A percentile compares a stretch with the other conserved stretches of the same genome.
Conservation (phyloP, 768 basidiomycete species). For the Tricholoma furcatifolium region DNA sequence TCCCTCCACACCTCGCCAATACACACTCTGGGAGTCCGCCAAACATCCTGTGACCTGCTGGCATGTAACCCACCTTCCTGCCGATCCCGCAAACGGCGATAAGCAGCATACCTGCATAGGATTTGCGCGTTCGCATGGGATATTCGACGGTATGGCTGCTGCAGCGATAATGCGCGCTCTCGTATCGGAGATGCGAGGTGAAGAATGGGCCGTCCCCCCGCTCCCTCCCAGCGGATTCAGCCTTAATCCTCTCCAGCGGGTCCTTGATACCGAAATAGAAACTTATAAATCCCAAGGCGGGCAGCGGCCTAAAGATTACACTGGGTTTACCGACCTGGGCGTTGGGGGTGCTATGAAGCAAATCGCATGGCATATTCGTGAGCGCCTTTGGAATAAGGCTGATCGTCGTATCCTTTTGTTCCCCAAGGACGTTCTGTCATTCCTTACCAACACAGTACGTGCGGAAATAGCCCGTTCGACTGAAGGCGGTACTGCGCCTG, state of each 20-base stretch:
- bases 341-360: slow-evolving; percentile 28
- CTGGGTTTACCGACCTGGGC: slow-evolving; percentile 28
- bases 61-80: slow-evolving; percentile 42
- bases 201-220: slow-evolving; percentile 35
- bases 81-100: slow-evolving; percentile 22
- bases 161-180: slow-evolving; percentile 35
- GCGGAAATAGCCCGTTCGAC: slow-evolving; percentile 20
- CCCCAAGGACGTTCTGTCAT: slow-evolving; percentile 26
- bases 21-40: slow-evolving; percentile 31
- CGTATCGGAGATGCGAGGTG: slow-evolving; percentile 35
- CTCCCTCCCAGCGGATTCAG: slow-evolving; percentile 30
- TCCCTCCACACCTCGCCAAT: slow-evolving; percentile 36
- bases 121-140: slow-evolving; percentile 39
- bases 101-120: slow-evolving; percentile 37
- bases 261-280: slow-evolving; percentile 20
- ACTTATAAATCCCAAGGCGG: background rate
- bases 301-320: slow-evolving; percentile 6
- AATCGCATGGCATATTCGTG: slow-evolving; percentile 32
- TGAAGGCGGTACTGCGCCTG: slow-evolving; percentile 18
- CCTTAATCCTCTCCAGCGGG: slow-evolving; percentile 31
- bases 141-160: slow-evolving; percentile 42
- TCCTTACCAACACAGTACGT: slow-evolving; percentile 30
- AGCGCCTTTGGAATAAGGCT: slow-evolving; percentile 37
- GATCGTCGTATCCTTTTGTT: slow-evolving; percentile 32
- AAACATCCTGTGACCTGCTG: slow-evolving; percentile 40